Evolutionary conservation across 2,329 filamentous ascomycete species (phyloP), one percentile per base, ranked within the genome.

Genomic region (Alternaria conjuncta): DNA sequence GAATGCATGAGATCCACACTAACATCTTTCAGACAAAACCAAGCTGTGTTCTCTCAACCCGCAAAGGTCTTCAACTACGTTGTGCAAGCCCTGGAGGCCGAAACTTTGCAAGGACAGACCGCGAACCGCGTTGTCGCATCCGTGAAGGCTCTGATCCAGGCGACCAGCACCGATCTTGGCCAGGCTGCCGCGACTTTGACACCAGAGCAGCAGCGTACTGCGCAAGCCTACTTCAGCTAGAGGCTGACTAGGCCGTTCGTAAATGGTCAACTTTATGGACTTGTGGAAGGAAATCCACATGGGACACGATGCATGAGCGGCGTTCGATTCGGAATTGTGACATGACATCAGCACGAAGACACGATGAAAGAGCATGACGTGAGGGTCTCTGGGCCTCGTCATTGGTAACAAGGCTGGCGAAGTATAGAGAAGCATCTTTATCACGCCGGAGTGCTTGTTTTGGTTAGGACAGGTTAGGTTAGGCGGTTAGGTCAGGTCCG

Each of bases 41-140:
- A 93, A 1, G 89, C 88, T 13, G 92, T 97, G 50, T 85, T 93
- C 73, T 84, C 86, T 66, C 92, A 96, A 77, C 90, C 93, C 7
- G 88, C 88, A 69, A 93, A 94, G 79, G 87, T 94, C 63, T 98
- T 99, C 77, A 88, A 91, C 25, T 91, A 89, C 74, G 92, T 98
- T 60, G 93, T 90, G 25, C 91, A 96, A 79, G 95, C 94, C 20
- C 88, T 99, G 13, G 95, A 97, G 77, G 91, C 93, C 6, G 93
- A 97, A 77, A 95, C 94, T 18, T 85, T 99, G 44, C 92, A 94
- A 76, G 94, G 94, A 20, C 89, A 94, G 76, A 94, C 92, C 20
- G 93, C 92, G 25, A 87, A 85, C 65, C 89, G 91, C 65, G 91
- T 97, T 61, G 92, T 93, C 30, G 85, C 85, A 47, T 90, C 93